Conservation (phyloP, 139 green algal genomes). For the Klebsormidium nitens region DNA sequence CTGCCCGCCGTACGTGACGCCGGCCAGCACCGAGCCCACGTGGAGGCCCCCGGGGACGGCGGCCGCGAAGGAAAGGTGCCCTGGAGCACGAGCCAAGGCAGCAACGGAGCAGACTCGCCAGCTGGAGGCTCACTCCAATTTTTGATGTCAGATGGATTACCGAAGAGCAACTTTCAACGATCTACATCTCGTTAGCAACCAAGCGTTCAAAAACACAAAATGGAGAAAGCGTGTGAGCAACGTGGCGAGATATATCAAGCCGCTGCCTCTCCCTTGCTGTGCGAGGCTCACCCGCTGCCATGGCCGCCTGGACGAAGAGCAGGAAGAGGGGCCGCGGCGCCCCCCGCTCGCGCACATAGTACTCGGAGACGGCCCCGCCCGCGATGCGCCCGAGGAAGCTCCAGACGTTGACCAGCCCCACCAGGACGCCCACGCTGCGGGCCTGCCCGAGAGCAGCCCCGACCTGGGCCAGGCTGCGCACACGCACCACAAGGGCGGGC, state of each 20-base stretch:
- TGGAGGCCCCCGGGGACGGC: constrained; percentile 43
- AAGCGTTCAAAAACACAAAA: too few relatives aligned
- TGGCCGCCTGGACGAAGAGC: constrained; percentile 16
- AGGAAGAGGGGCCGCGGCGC: constrained; percentile 25
- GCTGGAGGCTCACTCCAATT: too few relatives aligned
- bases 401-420: constrained; percentile 39
- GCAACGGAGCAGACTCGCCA: too few relatives aligned
- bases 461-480: constrained; percentile 54
- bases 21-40: constrained; percentile 43
- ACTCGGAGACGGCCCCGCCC: constrained; percentile 24
- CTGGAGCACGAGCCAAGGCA: too few relatives aligned
- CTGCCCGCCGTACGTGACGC: constrained; percentile 68
- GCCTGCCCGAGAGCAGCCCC: constrained; percentile 40
- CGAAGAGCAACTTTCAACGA: too few relatives aligned
- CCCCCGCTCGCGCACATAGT: constrained; percentile 15
- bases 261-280: too few relatives aligned
- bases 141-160: too few relatives aligned
- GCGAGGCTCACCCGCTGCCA: too few relatives aligned
- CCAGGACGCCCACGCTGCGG: constrained; percentile 14
- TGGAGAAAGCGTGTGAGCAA: too few relatives aligned
- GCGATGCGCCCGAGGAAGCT: constrained; percentile 36
- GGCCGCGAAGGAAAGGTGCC: constrained; percentile 24
- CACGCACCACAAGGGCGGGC: too few relatives aligned
- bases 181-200: too few relatives aligned
- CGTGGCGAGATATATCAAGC: too few relatives aligned